These are phyloP conservation scores for Boletus calvinii DNA, from an alignment of 1,284 basidiomycete species.

Conservation along the genomic window DNA sequence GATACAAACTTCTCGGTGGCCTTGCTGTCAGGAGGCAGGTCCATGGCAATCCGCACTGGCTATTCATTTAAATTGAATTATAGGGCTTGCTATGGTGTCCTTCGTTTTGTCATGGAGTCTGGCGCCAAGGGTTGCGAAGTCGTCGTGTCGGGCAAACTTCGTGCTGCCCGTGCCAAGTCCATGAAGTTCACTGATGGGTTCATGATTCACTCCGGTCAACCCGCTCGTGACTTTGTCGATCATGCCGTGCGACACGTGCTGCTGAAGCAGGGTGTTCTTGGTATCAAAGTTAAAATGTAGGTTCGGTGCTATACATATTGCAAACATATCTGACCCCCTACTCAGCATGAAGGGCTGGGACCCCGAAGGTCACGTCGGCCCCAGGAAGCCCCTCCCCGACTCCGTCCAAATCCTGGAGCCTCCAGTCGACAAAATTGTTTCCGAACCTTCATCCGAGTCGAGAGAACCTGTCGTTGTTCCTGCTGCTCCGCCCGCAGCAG, in stretches of 20 bases:
- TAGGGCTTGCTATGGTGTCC: conserved; percentile 99
- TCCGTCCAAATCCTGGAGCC: conserved; percentile 91
- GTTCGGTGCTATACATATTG: conserved; percentile 29
- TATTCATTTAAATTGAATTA: conserved; percentile 3
- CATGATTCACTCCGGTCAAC: conserved; percentile 99
- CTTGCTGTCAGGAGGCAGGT: conserved; percentile 93
- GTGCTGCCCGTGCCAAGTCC: conserved; percentile 98
- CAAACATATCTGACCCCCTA: conserved; percentile 10
- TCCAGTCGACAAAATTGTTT: conserved; percentile 75
- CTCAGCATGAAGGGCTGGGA: conserved; percentile 95
- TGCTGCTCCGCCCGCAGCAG: conserved; percentile 48
- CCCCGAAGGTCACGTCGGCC: conserved; percentile 86
- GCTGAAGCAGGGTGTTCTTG: conserved; percentile 98
- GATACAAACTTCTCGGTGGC: conserved; percentile 99
- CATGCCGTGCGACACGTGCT: conserved; percentile 98
- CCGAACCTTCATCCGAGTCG: conserved; percentile 79
- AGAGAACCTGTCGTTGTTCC: conserved; percentile 61
- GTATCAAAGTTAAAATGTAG: conserved; percentile 99
- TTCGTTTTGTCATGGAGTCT: conserved; percentile 99
- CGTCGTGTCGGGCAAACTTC: conserved; percentile 98
- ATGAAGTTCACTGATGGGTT: conserved; percentile 99
- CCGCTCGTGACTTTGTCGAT: conserved; percentile 95
- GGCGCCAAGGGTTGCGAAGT: conserved; percentile 99
- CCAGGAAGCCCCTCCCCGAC: conserved; percentile 94
- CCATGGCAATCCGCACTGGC: conserved; percentile 18